Conservation (phyloP, 306 rosid genomes). For the Fragaria ananassa region DNA sequence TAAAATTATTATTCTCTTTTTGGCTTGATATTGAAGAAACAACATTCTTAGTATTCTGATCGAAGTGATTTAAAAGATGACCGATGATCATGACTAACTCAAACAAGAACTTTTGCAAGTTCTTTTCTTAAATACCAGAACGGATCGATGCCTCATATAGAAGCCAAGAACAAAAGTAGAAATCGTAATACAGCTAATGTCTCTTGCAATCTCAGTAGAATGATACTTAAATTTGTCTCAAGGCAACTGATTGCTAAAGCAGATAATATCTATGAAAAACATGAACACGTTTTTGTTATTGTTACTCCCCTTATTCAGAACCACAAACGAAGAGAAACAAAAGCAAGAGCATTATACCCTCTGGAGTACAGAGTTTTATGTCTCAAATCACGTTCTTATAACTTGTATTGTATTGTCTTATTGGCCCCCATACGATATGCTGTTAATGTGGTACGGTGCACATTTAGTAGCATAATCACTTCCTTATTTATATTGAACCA, state of each 20-base stretch:
- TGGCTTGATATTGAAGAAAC: background rate
- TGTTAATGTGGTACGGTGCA: background rate
- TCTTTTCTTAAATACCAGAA: background rate
- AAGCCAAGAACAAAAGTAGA: conserved; percentile 1
- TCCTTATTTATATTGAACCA: background rate
- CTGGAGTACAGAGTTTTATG: background rate
- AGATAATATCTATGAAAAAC: conserved; percentile 3
- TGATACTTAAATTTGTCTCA: conserved; percentile 2
- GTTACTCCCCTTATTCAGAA: background rate
- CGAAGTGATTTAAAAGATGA: background rate
- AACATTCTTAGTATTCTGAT: background rate
- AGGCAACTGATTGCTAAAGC: background rate
- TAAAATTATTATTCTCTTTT: background rate
- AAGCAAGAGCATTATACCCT: background rate
- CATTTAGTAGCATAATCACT: background rate
- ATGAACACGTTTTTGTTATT: background rate
- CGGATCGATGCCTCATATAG: background rate
- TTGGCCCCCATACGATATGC: background rate
- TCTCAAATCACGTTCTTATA: background rate
- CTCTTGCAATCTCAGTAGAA: background rate
- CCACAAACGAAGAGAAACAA: background rate
- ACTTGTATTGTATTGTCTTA: background rate
- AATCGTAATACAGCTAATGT: conserved; percentile 5
- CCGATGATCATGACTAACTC: conserved; percentile 21
- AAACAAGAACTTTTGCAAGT: conserved; percentile 7